A percentile compares a stretch with the other conserved stretches of the same genome.
Conservation (phyloP, 192 early-diverging fungal species). For the Powellomyces hirtus region DNA sequence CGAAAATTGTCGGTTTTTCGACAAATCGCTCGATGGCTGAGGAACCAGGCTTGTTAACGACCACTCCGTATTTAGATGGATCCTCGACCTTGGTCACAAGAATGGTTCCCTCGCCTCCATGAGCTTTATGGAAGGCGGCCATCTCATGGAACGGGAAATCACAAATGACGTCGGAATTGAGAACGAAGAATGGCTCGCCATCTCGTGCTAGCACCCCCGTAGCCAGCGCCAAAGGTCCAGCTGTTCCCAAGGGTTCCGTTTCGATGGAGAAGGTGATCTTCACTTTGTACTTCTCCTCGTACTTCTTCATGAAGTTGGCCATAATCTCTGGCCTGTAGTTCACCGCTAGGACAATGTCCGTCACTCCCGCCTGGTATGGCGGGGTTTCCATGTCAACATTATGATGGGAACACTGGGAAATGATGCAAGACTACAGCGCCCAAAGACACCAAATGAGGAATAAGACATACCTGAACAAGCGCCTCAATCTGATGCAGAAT, state of each 20-base stretch:
- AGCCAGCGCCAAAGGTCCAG: constrained; percentile 56
- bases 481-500: constrained; percentile 98
- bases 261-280: constrained; percentile 58
- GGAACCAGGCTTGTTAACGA: constrained; percentile 72
- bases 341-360: constrained; percentile 96
- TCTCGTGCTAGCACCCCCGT: constrained; percentile 55
- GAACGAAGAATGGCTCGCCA: constrained; percentile 94
- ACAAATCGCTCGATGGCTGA: constrained; percentile 91
- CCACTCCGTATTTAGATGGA: constrained; percentile 98
- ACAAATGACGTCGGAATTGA: constrained; percentile 93
- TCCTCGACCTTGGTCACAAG: constrained; percentile 97
- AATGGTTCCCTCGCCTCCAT: constrained; percentile 94
- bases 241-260: constrained; percentile 57
- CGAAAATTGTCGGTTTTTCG: constrained; percentile 94
- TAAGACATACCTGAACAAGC: constrained; percentile 77
- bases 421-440: neutral
- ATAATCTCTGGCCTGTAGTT: constrained; percentile 95
- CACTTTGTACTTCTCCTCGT: constrained; percentile 72
- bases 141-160: constrained; percentile 93
- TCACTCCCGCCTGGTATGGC: constrained; percentile 96
- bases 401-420: neutral
- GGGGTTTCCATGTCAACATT: neutral
- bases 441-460: no score
- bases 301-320: constrained; percentile 89
- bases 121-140: constrained; percentile 82